Conservation (phyloP, 75 land plant genomes). For the Azolla pinnata region DNA sequence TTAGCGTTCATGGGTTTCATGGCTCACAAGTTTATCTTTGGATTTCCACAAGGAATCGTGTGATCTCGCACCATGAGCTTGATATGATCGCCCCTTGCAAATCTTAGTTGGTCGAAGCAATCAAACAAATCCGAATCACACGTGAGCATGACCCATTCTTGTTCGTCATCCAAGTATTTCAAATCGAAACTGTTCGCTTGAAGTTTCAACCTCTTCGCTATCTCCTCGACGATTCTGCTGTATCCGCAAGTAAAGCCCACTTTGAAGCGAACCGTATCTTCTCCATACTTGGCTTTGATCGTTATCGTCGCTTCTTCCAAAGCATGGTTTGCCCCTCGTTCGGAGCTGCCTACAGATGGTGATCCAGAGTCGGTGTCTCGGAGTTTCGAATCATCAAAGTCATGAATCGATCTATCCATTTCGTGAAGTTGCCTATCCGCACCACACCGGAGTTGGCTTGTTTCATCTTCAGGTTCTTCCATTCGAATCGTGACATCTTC, state of each 20-base stretch:
- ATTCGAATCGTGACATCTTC: neutral
- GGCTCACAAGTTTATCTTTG: too few relatives aligned
- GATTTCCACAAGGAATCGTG: too few relatives aligned
- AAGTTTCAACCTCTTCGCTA: slow-evolving; percentile 19
- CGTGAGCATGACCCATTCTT: slow-evolving; percentile 36
- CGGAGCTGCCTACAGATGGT: slow-evolving; percentile 9
- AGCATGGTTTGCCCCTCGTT: neutral
- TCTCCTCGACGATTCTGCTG: slow-evolving; percentile 17
- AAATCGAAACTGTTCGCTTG: slow-evolving; percentile 15
- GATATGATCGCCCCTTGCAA: slow-evolving; percentile 11
- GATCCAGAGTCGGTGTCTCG: slow-evolving; percentile 15
- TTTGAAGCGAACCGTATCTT: slow-evolving; percentile 30
- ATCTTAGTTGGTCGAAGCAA: slow-evolving; percentile 28
- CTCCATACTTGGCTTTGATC: slow-evolving; percentile 27
- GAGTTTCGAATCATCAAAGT: slow-evolving; percentile 8
- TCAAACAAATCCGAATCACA: slow-evolving; percentile 41
- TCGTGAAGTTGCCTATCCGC: too few relatives aligned
- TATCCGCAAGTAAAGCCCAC: slow-evolving; percentile 10
- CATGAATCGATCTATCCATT: neutral
- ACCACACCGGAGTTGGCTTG: too few relatives aligned
- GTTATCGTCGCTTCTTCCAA: slow-evolving; percentile 1
- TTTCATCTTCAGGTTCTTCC: neutral
- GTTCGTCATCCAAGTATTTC: slow-evolving; percentile 44
- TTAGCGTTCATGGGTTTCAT: too few relatives aligned
- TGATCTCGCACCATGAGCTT: slow-evolving; percentile 24